These are phyloP conservation scores for Houttuynia cordata DNA, from an alignment of 164 flowering plant genomes.

Conservation along the genomic window DNA sequence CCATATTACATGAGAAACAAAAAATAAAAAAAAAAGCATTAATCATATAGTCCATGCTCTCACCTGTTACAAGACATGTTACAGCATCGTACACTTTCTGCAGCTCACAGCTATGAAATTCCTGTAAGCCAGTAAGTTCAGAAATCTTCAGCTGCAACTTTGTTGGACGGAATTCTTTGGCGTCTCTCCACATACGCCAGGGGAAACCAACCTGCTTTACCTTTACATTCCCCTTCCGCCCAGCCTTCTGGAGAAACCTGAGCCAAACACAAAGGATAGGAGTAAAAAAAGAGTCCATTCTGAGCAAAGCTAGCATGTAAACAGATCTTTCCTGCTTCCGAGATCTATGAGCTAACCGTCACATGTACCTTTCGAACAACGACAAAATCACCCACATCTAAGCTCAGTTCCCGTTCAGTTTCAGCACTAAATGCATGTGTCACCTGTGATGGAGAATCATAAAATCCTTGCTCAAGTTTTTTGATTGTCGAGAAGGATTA, in stretches of 20 bases:
- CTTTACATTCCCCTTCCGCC: slow-evolving; percentile 91
- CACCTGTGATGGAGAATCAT: slow-evolving; percentile 40
- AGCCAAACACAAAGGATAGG: not conserved
- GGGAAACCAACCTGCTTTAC: slow-evolving; percentile 89
- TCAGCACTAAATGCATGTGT: slow-evolving; percentile 54
- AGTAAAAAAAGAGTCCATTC: not conserved
- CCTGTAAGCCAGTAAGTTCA: slow-evolving; percentile 4
- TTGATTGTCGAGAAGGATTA: not conserved
- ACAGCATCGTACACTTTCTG: not conserved
- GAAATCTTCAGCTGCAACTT: slow-evolving; percentile 32
- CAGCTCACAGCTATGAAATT: not conserved
- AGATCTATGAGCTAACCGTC: not conserved
- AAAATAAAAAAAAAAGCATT: too few species aligned
- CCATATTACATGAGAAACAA: too few species aligned
- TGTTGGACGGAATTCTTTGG: slow-evolving; percentile 46
- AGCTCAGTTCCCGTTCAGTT: slow-evolving; percentile 76
- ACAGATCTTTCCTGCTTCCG: not conserved
- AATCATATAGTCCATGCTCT: too few species aligned
- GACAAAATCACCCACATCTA: slow-evolving; percentile 78
- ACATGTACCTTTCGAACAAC: slow-evolving; percentile 75
- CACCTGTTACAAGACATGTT: too few species aligned
- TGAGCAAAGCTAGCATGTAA: not conserved
- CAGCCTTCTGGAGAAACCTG: slow-evolving; percentile 76
- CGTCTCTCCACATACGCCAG: slow-evolving; percentile 66
- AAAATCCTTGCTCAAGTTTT: not conserved